Conservation (phyloP, 2,329 filamentous ascomycete genomes). For the Cladosporium sp. region DNA sequence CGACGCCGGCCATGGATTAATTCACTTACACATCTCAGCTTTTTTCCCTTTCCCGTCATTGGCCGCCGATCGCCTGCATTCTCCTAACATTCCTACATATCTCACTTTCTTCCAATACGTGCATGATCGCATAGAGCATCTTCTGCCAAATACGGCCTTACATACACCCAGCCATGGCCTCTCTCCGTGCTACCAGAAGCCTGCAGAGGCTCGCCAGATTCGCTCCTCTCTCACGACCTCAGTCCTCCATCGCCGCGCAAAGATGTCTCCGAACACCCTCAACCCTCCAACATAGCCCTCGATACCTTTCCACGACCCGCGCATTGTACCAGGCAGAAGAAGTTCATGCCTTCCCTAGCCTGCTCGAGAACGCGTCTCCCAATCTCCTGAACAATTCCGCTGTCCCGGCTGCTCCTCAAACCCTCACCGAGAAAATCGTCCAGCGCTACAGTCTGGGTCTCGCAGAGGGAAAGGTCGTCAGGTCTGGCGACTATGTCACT, state of each 20-base stretch:
- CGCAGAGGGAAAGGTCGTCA: constrained; percentile 68
- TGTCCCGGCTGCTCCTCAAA: constrained; percentile 58
- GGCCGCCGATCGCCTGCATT: background rate
- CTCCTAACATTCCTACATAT: no score
- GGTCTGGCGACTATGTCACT: constrained; percentile 78
- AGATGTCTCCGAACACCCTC: constrained; percentile 11
- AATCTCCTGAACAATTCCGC: constrained; percentile 65
- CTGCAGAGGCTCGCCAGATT: constrained; percentile 18
- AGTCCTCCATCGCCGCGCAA: constrained; percentile 8
- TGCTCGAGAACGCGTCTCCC: constrained; percentile 60
- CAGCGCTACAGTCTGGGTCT: constrained; percentile 77
- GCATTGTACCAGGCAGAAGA: constrained; percentile 25
- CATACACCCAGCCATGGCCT: constrained; percentile 14
- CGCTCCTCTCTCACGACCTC: constrained; percentile 7
- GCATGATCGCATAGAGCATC: background rate
- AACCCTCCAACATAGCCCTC: constrained; percentile 22
- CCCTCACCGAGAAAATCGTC: constrained; percentile 88
- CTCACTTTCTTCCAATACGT: no score
- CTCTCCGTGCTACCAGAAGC: constrained; percentile 18
- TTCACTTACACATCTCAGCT: constrained; percentile 4
- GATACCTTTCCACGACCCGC: constrained; percentile 23
- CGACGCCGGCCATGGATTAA: no score
- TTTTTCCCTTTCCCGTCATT: constrained; percentile 8
- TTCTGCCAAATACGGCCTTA: background rate
- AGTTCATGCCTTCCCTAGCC: constrained; percentile 59